A percentile compares a stretch with the other conserved stretches of the same genome.
These are phyloP conservation scores for Naganishia antarctica DNA, from an alignment of 768 basidiomycete species.

Conservation along the genomic window DNA sequence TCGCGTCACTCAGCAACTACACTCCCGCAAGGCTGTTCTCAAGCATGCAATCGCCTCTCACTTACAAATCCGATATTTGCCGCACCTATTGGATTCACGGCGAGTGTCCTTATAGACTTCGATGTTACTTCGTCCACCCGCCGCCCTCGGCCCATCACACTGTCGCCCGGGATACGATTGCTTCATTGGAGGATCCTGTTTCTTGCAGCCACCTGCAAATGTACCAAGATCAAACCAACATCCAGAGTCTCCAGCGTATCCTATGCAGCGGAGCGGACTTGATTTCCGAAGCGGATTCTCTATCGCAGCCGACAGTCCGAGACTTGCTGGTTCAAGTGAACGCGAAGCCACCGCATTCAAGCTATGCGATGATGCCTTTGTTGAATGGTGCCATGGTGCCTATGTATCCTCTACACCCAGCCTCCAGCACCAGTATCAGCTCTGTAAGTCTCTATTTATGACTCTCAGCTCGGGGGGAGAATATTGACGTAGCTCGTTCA, in stretches of 20 bases:
- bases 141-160: conserved; percentile 1
- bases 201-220: not conserved
- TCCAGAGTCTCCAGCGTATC: not conserved
- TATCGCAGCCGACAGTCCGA: not conserved
- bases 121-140: conserved; percentile 11
- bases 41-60: not conserved
- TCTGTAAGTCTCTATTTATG: not conserved
- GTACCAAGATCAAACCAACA: conserved; percentile 10
- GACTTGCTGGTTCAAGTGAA: not conserved
- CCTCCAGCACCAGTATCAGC: not conserved
- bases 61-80: conserved; percentile 19
- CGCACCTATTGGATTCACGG: conserved; percentile 16
- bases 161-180: not conserved
- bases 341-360: too few species aligned
- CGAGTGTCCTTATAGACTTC: conserved; percentile 1
- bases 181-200: not conserved
- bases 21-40: not conserved
- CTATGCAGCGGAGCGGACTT: not conserved
- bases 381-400: not conserved
- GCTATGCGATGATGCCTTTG: conserved; percentile 4
- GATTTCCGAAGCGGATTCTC: not conserved
- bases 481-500: too few species aligned
- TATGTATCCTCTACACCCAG: not conserved
- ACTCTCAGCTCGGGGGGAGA: not conserved
- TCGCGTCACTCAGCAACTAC: not conserved